A percentile compares a stretch with the other conserved stretches of the same genome.
These are phyloP conservation scores for Crotalaria pallida DNA, from an alignment of 306 rosid genomes.

Conservation along the genomic window DNA sequence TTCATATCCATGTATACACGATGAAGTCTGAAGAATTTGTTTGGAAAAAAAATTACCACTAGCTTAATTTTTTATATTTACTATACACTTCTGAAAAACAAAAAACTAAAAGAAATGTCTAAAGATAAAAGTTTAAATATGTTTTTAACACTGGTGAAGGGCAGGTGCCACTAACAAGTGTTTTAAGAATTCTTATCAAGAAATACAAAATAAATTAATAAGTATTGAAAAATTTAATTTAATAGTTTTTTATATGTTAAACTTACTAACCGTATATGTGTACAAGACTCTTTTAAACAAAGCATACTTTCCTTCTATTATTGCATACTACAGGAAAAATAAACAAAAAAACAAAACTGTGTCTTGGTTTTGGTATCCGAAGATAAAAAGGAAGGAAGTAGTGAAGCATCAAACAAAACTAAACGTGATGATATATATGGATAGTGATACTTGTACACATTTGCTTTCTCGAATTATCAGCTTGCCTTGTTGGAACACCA, in stretches of 20 bases:
- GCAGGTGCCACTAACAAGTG: no score
- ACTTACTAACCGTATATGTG: no score
- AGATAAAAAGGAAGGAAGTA: constrained; percentile 15
- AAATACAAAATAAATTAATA: no score
- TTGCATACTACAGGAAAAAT: no score
- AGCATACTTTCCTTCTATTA: not conserved
- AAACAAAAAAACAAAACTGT: not conserved
- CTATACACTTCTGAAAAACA: not conserved
- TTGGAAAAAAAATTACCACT: not conserved
- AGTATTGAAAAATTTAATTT: no score
- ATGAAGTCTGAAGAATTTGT: not conserved
- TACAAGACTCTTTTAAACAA: no score
- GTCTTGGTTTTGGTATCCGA: constrained; percentile 25
- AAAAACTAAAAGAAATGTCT: not conserved
- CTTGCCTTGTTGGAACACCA: constrained; percentile 9
- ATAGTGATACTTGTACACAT: constrained; percentile 15
- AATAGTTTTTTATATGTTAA: no score
- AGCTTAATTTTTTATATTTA: not conserved
- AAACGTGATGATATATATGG: constrained; percentile 30
- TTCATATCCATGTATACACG: not conserved
- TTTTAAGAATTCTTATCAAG: no score
- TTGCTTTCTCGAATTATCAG: constrained; percentile 29
- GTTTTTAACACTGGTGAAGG: no score
- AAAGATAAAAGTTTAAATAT: no score
- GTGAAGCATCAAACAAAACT: constrained; percentile 21